Conservation (phyloP, 768 basidiomycete species). For the Cystofilobasidium capitatum region DNA sequence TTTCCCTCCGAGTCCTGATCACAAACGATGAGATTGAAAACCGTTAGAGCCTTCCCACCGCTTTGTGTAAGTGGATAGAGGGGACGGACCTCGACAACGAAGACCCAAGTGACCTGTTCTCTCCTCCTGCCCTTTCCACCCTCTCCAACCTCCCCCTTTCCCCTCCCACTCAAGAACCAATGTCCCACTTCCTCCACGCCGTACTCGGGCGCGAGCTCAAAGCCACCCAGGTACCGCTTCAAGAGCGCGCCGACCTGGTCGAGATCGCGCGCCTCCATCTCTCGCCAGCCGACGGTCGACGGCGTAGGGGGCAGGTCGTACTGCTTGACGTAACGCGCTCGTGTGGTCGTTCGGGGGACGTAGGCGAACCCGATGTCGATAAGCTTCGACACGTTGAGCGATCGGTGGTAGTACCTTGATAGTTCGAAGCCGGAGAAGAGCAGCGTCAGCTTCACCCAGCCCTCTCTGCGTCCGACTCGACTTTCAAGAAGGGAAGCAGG, state of each 20-base stretch:
- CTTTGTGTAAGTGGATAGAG: too few relatives aligned
- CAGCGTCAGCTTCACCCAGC: not conserved
- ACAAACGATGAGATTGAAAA: not conserved
- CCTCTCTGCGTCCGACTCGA: not conserved
- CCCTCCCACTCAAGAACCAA: conserved; percentile 77
- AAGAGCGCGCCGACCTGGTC: conserved; percentile 60
- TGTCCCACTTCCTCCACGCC: conserved; percentile 70
- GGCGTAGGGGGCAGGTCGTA: conserved; percentile 53
- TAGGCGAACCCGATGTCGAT: conserved; percentile 81
- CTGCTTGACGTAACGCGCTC: conserved; percentile 76
- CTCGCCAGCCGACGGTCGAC: conserved; percentile 55
- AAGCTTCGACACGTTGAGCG: conserved; percentile 82
- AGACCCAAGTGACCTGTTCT: conserved; percentile 61
- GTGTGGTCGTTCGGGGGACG: conserved; percentile 74
- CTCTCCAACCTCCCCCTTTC: conserved; percentile 49
- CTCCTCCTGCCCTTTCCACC: conserved; percentile 43
- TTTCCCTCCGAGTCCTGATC: conserved; percentile 63
- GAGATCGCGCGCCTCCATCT: conserved; percentile 77
- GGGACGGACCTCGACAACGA: conserved; percentile 88
- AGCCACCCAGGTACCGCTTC: conserved; percentile 68
- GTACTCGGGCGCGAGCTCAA: conserved; percentile 69
- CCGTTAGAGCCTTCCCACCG: not conserved
- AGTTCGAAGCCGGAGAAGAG: not conserved
- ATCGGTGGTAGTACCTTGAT: conserved; percentile 77
- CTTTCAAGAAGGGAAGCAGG: not conserved